Evolutionary conservation across 2,329 filamentous ascomycete genomes (phyloP).

Genomic region (Ophiosphaerella narmari): DNA sequence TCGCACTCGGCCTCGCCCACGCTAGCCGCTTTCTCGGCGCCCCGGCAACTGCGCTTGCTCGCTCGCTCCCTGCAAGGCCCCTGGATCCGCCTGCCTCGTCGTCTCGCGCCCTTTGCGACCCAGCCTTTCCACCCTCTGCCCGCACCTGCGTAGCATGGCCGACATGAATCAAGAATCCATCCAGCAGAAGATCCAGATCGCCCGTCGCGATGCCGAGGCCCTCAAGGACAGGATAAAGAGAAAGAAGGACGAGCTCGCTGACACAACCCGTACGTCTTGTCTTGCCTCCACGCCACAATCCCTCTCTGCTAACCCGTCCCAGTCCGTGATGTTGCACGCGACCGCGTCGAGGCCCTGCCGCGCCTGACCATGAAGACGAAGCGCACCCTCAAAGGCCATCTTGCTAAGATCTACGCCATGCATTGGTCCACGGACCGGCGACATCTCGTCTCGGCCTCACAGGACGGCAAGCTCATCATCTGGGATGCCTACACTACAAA

Average conservation of each 20-base stretch:
- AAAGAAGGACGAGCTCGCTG: constrained; percentile 99
- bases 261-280: constrained; percentile 83
- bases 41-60: too few species aligned
- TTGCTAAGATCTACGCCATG: constrained; percentile 99
- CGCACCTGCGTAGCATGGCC: constrained; percentile 44
- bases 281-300: constrained; percentile 1
- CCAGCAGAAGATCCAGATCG: constrained; percentile 80
- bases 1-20: constrained; percentile 7
- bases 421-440: constrained; percentile 99
- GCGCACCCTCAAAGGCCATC: constrained; percentile 93
- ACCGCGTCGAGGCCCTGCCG: constrained; percentile 89
- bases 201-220: constrained; percentile 95
- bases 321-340: constrained; percentile 92
- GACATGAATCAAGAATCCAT: constrained; percentile 57
- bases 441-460: constrained; percentile 95
- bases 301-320: constrained; percentile 35
- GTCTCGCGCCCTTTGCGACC: constrained; percentile 23
- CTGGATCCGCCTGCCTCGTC: constrained; percentile 39
- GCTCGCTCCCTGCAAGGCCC: constrained; percentile 35
- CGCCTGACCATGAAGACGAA: constrained; percentile 97
- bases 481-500: constrained; percentile 99
- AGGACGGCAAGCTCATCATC: constrained; percentile 99
- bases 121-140: constrained; percentile 11
- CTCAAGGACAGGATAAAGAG: constrained; percentile 99
- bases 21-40: too few species aligned